These are phyloP conservation scores for Tympanopsis confertula DNA, from an alignment of 2,329 filamentous ascomycete species.

Conservation along the genomic window DNA sequence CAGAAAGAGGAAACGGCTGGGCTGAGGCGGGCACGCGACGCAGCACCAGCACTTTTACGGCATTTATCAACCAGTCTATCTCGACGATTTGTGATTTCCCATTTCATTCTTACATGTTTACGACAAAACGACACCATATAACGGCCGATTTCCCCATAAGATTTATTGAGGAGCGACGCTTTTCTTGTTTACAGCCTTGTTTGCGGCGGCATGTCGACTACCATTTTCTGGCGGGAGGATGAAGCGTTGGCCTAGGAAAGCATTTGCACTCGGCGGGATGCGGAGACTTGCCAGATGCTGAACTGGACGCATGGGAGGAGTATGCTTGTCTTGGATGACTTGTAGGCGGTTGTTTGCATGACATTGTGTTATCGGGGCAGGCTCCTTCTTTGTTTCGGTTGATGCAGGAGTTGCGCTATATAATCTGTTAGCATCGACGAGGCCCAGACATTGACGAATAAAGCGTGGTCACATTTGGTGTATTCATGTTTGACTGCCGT, in stretches of 20 bases:
- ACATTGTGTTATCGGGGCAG: too few relatives aligned
- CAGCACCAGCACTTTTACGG: not conserved
- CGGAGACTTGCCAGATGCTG: not conserved
- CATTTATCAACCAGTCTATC: not conserved
- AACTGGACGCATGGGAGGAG: too few relatives aligned
- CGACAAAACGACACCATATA: not conserved
- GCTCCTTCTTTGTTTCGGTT: too few relatives aligned
- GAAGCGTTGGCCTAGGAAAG: not conserved
- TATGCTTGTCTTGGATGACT: too few relatives aligned
- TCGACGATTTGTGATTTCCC: not conserved
- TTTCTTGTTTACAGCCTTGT: not conserved
- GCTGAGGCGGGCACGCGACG: not conserved
- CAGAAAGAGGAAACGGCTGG: slow-evolving; percentile 1
- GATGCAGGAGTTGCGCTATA: too few relatives aligned
- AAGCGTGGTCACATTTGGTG: too few relatives aligned
- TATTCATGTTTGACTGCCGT: too few relatives aligned
- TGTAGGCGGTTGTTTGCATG: too few relatives aligned
- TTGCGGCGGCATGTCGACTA: not conserved
- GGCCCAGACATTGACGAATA: too few relatives aligned
- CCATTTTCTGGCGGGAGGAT: not conserved
- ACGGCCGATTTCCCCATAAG: not conserved
- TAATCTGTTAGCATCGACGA: too few relatives aligned
- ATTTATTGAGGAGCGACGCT: not conserved
- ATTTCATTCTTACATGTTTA: not conserved
- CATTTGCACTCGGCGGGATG: not conserved